Evolutionary conservation across 768 basidiomycete species (phyloP).

Genomic region (Krasilnikovozyma curviuscula): DNA sequence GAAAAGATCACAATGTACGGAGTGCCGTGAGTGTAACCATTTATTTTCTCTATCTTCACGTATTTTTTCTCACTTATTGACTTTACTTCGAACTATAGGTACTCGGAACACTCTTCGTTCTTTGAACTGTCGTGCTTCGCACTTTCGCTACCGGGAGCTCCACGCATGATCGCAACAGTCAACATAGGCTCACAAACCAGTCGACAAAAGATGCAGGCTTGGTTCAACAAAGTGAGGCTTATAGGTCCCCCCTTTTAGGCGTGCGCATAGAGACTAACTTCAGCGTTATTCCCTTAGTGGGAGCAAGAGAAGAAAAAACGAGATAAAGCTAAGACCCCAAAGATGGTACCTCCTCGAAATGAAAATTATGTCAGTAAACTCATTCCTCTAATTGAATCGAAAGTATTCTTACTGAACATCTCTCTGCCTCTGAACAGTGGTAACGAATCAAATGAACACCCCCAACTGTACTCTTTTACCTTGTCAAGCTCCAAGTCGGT

Average conservation of each 20-base stretch:
- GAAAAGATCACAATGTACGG: conserved; percentile 52
- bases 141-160: conserved; percentile 49
- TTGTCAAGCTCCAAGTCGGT: no score
- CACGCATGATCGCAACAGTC: conserved; percentile 78
- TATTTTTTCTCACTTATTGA: conserved; percentile 12
- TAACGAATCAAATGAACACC: no score
- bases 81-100: conserved; percentile 27
- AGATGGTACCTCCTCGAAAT: neutral
- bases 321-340: conserved; percentile 16
- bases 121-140: conserved; percentile 56
- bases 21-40: conserved; percentile 31
- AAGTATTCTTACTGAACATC: no score
- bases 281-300: conserved; percentile 34
- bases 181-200: conserved; percentile 26
- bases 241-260: neutral
- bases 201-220: conserved; percentile 66
- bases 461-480: no score
- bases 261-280: neutral
- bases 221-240: conserved; percentile 12
- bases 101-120: conserved; percentile 69
- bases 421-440: no score
- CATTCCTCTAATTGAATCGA: no score
- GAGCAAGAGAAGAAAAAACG: conserved; percentile 53
- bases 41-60: neutral
- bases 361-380: neutral